Conservation (phyloP, 225 moss, liverwort and hornwort genomes). For the Bryum argenteum region DNA sequence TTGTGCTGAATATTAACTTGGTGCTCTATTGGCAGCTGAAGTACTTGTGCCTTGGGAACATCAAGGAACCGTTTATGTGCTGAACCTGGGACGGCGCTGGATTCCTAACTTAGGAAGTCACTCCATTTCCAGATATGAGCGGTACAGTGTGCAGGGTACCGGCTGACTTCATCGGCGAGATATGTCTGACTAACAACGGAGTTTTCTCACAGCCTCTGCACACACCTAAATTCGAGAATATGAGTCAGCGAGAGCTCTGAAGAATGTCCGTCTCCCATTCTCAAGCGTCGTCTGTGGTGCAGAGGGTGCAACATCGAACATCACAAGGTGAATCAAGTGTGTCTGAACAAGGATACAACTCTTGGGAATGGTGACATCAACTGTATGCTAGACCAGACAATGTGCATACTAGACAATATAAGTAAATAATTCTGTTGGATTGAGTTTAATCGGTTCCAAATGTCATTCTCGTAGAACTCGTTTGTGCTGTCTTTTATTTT, state of each 20-base stretch:
- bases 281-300: conserved; percentile 17
- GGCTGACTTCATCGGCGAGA: conserved; percentile 1
- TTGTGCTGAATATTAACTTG: background rate
- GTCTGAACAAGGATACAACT: background rate
- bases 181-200: background rate
- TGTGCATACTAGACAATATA: background rate
- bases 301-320: conserved; percentile 10
- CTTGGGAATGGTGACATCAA: background rate
- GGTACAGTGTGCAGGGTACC: conserved; percentile 3
- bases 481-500: no score
- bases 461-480: background rate
- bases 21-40: conserved; percentile 48
- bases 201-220: background rate
- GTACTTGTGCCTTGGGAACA: conserved; percentile 73
- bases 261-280: background rate
- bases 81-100: conserved; percentile 19
- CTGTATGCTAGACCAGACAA: background rate
- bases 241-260: background rate
- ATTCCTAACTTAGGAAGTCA: conserved; percentile 20
- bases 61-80: conserved; percentile 63
- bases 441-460: background rate
- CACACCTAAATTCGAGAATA: background rate
- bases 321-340: background rate
- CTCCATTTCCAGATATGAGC: conserved; percentile 23
- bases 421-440: background rate